Evolutionary conservation across 306 rosid genomes (phyloP).

Genomic region (Medicago arabica): DNA sequence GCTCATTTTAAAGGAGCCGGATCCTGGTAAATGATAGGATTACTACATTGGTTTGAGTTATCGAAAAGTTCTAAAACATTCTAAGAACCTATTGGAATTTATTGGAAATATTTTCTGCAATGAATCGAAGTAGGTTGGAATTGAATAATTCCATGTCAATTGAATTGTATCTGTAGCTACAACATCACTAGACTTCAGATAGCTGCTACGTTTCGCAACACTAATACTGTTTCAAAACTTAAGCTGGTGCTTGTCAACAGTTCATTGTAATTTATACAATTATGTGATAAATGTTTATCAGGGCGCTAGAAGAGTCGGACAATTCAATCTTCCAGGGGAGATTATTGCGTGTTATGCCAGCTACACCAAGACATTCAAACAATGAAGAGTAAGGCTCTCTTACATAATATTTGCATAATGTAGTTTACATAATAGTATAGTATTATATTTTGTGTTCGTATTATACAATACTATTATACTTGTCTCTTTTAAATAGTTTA

Average conservation of each 20-base stretch:
- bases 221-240: conserved; percentile 1
- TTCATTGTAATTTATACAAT: conserved; percentile 9
- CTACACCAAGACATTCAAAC: conserved; percentile 61
- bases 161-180: conserved; percentile 11
- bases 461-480: too few relatives aligned
- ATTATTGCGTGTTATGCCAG: conserved; percentile 87
- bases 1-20: too few relatives aligned
- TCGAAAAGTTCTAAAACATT: conserved; percentile 2
- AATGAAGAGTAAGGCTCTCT: conserved; percentile 62
- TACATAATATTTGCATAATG: too few relatives aligned
- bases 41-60: not conserved
- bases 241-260: conserved; percentile 18
- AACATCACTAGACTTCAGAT: not conserved
- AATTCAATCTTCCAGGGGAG: conserved; percentile 89
- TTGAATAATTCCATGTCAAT: not conserved
- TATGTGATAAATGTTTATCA: conserved; percentile 37
- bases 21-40: too few relatives aligned
- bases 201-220: not conserved
- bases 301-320: conserved; percentile 82
- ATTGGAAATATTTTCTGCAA: conserved; percentile 1
- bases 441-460: too few relatives aligned
- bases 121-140: conserved; percentile 11
- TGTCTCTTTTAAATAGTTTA: too few relatives aligned
- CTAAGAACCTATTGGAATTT: not conserved
- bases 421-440: too few relatives aligned